Conservation (phyloP, 1,284 basidiomycete species). For the Malassezia caprae region DNA sequence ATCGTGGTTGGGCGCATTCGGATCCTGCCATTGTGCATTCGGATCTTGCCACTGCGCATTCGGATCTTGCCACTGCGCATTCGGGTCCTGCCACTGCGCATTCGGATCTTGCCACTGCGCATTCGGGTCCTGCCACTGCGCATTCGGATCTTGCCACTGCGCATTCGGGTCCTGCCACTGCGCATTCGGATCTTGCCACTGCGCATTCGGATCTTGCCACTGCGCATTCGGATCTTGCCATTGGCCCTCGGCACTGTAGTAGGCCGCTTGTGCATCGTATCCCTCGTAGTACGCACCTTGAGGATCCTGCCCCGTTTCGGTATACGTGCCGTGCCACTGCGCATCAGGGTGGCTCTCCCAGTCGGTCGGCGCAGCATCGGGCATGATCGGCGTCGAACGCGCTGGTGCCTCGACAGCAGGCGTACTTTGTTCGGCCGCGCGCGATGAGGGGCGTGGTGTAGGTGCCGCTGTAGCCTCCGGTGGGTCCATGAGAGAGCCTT, state of each 20-base stretch:
- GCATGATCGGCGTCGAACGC: not conserved
- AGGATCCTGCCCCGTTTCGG: not conserved
- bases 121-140: not conserved
- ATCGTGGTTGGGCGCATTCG: not conserved
- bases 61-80: not conserved
- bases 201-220: not conserved
- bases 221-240: not conserved
- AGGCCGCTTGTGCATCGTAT: not conserved
- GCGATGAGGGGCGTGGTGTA: not conserved
- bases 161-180: not conserved
- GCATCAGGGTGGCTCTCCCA: not conserved
- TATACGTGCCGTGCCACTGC: not conserved
- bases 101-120: not conserved
- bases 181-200: not conserved
- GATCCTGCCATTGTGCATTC: not conserved
- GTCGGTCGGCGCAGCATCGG: not conserved
- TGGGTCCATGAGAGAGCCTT: not conserved
- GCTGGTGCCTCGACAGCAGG: not conserved
- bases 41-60: not conserved
- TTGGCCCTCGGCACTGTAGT: not conserved
- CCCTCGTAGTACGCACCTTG: not conserved
- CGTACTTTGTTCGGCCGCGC: not conserved
- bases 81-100: not conserved
- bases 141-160: not conserved
- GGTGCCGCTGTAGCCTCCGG: not conserved